A percentile compares a stretch with the other conserved stretches of the same genome.
Conservation (phyloP, 805 yeast species). For the Kodamaea laetipori region DNA sequence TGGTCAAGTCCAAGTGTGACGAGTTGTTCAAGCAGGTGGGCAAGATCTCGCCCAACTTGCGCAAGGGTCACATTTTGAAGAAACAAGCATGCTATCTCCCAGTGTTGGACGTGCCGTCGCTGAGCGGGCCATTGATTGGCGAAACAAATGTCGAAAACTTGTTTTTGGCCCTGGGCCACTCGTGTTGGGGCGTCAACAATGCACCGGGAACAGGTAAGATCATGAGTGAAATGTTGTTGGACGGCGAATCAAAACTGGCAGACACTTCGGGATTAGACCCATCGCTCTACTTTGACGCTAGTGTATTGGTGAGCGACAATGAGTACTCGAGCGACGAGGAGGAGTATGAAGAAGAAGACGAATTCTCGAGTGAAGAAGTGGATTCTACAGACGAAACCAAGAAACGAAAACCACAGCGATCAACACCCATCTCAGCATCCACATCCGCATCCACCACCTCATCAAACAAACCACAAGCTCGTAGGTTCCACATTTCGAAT, state of each 20-base stretch:
- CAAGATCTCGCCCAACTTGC: constrained; percentile 66
- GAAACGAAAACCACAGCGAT: not conserved
- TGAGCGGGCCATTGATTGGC: constrained; percentile 92
- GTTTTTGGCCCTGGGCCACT: constrained; percentile 87
- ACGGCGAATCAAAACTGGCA: constrained; percentile 78
- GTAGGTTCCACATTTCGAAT: constrained; percentile 7
- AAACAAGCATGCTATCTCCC: constrained; percentile 96
- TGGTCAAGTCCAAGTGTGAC: constrained; percentile 84
- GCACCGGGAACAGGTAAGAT: constrained; percentile 97
- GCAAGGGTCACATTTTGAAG: constrained; percentile 72
- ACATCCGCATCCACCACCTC: constrained; percentile 1
- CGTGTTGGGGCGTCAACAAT: constrained; percentile 98
- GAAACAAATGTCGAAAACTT: constrained; percentile 83
- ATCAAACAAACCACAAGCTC: constrained; percentile 7
- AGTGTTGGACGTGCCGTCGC: constrained; percentile 87
- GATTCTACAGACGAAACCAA: not conserved
- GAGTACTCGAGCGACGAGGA: constrained; percentile 16
- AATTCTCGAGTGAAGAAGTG: not conserved
- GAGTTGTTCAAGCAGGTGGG: constrained; percentile 81
- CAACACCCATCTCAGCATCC: constrained; percentile 7
- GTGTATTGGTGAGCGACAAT: constrained; percentile 38
- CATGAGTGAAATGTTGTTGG: constrained; percentile 82
- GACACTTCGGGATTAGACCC: constrained; percentile 86
- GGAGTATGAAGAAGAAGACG: constrained; percentile 10
- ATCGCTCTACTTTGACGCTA: constrained; percentile 79